Evolutionary conservation across 352 stramenopile genomes (phyloP).

Genomic region (Sclerospora graminicola): DNA sequence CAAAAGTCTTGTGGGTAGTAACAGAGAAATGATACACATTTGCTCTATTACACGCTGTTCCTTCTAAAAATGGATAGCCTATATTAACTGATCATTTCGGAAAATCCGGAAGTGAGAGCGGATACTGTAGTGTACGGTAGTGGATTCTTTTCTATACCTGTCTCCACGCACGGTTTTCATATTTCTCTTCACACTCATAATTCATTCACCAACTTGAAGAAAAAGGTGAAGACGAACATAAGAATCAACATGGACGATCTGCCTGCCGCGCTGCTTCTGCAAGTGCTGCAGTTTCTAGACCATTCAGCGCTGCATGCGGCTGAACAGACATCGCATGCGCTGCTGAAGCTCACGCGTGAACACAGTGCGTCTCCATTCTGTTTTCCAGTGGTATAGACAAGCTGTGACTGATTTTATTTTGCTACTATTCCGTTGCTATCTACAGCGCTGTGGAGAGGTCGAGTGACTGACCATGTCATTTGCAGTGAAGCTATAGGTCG

Average conservation of each 20-base stretch:
- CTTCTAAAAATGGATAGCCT: too few species aligned
- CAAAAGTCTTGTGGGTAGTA: too few species aligned
- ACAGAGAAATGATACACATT: too few species aligned
- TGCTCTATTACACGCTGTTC: too few species aligned
- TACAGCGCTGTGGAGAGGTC: constrained; percentile 36
- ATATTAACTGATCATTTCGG: too few species aligned
- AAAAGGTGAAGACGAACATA: constrained; percentile 1
- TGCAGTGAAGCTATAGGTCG: constrained; percentile 14
- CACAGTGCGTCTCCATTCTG: constrained; percentile 19
- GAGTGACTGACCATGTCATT: constrained; percentile 15
- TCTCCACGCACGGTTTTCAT: background rate
- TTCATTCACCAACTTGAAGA: constrained; percentile 27
- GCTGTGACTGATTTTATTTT: background rate
- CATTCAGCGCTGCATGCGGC: constrained; percentile 40
- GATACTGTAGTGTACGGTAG: too few species aligned
- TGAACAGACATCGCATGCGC: constrained; percentile 25
- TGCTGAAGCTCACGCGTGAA: constrained; percentile 28
- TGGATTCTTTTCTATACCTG: background rate
- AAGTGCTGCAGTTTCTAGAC: constrained; percentile 47
- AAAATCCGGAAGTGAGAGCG: too few species aligned
- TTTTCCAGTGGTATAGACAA: background rate
- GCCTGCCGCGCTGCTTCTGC: constrained; percentile 32
- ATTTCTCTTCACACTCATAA: background rate
- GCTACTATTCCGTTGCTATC: background rate
- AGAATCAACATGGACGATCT: constrained; percentile 25